Percentiles rank a stretch among this genome's conserved stretches.
Evolutionary conservation across 83 land plant genomes (phyloP).

Genomic region (Diphasiastrum complanatum): DNA sequence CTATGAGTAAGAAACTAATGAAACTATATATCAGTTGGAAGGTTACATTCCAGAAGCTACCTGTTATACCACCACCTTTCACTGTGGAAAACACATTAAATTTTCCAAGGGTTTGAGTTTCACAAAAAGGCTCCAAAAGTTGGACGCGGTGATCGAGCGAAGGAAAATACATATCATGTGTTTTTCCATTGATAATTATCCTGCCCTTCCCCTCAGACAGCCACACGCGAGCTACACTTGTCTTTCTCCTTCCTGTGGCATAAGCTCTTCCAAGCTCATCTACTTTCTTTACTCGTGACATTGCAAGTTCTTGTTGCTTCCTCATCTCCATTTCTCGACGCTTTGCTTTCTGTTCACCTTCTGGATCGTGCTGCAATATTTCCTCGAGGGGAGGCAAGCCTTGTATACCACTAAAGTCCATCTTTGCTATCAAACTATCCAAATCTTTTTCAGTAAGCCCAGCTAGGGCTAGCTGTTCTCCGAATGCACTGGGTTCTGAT

Average conservation of each 20-base stretch:
- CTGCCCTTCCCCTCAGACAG: constrained; percentile 73
- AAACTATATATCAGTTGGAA: not conserved
- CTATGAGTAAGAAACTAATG: not conserved
- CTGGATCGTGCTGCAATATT: too few relatives aligned
- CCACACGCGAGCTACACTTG: constrained; percentile 87
- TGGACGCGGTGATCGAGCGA: constrained; percentile 73
- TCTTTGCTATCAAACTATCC: too few relatives aligned
- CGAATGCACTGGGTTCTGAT: too few relatives aligned
- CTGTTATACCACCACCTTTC: constrained; percentile 88
- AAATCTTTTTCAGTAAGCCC: too few relatives aligned
- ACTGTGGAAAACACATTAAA: constrained; percentile 79
- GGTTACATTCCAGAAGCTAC: constrained; percentile 32
- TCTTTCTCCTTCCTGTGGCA: constrained; percentile 87
- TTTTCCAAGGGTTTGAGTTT: constrained; percentile 71
- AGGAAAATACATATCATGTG: constrained; percentile 71
- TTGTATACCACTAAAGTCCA: too few relatives aligned
- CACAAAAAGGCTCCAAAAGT: constrained; percentile 65
- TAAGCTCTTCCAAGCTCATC: constrained; percentile 85
- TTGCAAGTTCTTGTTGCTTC: constrained; percentile 66
- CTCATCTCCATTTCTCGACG: constrained; percentile 58
- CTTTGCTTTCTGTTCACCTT: constrained; percentile 41
- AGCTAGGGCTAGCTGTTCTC: too few relatives aligned
- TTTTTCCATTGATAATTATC: constrained; percentile 60
- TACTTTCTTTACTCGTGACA: constrained; percentile 59
- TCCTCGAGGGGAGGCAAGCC: too few relatives aligned